Percentiles rank a stretch among this genome's conserved stretches.
phyloP scores from a whole-genome alignment of 768 basidiomycete species.

The Suillus discolor region DNA sequence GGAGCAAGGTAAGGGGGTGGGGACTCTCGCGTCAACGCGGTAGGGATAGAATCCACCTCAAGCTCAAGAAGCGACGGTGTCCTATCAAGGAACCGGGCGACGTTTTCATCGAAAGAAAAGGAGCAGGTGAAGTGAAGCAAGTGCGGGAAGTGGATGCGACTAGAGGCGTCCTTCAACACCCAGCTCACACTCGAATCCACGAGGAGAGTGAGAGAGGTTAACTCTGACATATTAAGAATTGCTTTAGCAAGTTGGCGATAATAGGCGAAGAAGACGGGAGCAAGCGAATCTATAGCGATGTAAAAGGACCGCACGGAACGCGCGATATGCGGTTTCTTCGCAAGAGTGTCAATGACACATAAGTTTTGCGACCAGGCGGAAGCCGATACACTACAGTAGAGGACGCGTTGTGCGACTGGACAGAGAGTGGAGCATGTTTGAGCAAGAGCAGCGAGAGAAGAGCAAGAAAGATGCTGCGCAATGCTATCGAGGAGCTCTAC shows the following conservation, averaged over 20 bases:
- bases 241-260: constrained; percentile 53
- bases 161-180: constrained; percentile 43
- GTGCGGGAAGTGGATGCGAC: constrained; percentile 40
- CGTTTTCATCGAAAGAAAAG: constrained; percentile 59
- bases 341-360: constrained; percentile 55
- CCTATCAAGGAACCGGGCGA: constrained; percentile 59
- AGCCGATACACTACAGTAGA: constrained; percentile 61
- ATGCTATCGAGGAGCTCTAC: constrained; percentile 64
- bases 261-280: constrained; percentile 46
- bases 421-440: constrained; percentile 43
- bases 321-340: constrained; percentile 57
- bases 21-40: constrained; percentile 22
- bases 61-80: constrained; percentile 59
- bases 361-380: constrained; percentile 49
- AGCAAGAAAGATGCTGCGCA: constrained; percentile 36
- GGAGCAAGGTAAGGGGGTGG: constrained; percentile 27
- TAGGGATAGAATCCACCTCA: constrained; percentile 48
- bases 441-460: constrained; percentile 52
- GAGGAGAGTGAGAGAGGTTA: constrained; percentile 52
- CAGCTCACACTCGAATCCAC: constrained; percentile 55
- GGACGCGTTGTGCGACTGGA: constrained; percentile 56
- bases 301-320: constrained; percentile 62
- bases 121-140: constrained; percentile 61
- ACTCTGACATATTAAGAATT: constrained; percentile 60
- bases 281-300: constrained; percentile 48